A percentile compares a stretch with the other conserved stretches of the same genome.
phyloP scores from a whole-genome alignment of 2,329 filamentous ascomycete species.

The Stachybotrys chlorohalonatus region DNA sequence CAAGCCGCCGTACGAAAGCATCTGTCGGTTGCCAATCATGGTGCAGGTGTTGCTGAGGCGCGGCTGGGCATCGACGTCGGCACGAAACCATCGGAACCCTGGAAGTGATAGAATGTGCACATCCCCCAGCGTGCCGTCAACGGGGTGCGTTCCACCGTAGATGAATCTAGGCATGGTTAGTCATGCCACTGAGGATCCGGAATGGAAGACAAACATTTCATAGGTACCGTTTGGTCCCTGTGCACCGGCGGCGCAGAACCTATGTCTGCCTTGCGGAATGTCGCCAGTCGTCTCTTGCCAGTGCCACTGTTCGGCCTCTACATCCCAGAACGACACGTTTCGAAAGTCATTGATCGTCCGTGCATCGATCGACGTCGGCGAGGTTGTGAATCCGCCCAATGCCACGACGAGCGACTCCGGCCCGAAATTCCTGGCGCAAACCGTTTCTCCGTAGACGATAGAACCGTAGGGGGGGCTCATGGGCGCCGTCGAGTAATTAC shows the following conservation, averaged over 20 bases:
- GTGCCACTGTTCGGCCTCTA: conserved; percentile 22
- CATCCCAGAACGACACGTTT: conserved; percentile 21
- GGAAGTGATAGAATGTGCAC: conserved; percentile 27
- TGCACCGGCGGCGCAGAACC: conserved; percentile 24
- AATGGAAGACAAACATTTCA: conserved; percentile 19
- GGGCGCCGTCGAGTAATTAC: conserved; percentile 16
- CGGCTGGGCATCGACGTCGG: conserved; percentile 8
- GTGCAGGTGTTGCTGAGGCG: conserved; percentile 23
- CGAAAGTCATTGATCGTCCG: conserved; percentile 14
- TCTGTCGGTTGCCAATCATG: conserved; percentile 25
- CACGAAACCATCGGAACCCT: conserved; percentile 26
- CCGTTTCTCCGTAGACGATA: conserved; percentile 13
- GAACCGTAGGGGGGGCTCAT: conserved; percentile 6
- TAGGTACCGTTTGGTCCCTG: conserved; percentile 20
- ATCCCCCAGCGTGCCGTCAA: conserved; percentile 13
- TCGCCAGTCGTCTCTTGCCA: conserved; percentile 21
- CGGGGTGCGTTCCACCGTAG: conserved; percentile 21
- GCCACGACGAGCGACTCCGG: conserved; percentile 21
- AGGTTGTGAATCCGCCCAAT: conserved; percentile 17
- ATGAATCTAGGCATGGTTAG: conserved; percentile 18
- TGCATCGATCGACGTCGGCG: not conserved
- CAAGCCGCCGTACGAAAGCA: conserved; percentile 28
- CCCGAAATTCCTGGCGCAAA: conserved; percentile 21
- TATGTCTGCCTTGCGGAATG: conserved; percentile 14
- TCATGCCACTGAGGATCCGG: not conserved